phyloP scores from a whole-genome alignment of 1,284 basidiomycete species.

The Tilletia indica region DNA sequence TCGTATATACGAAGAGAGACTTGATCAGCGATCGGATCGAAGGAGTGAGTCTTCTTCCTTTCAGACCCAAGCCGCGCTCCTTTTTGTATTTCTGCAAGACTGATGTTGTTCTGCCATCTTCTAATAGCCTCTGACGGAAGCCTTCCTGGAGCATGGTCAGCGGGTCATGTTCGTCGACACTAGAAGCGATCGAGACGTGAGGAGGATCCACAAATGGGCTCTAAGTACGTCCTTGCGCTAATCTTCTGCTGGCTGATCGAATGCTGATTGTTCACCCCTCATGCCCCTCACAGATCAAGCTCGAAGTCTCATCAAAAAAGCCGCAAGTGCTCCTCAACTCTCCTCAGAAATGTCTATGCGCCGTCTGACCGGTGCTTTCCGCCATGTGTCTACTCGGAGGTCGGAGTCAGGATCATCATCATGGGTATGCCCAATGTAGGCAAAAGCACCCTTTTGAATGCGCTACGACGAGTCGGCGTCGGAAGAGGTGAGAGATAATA shows the following conservation, averaged over 20 bases:
- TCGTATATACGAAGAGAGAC: slow-evolving; percentile 92
- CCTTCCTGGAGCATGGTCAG: slow-evolving; percentile 59
- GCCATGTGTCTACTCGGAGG: slow-evolving; percentile 50
- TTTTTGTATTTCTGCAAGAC: slow-evolving; percentile 60
- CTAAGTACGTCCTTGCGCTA: slow-evolving; percentile 21
- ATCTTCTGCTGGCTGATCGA: neutral
- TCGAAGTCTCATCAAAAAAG: neutral
- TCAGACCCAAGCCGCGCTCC: too few relatives aligned
- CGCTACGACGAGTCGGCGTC: slow-evolving; percentile 82
- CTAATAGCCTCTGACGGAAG: slow-evolving; percentile 57
- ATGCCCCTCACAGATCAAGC: slow-evolving; percentile 10
- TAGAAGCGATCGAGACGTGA: slow-evolving; percentile 58
- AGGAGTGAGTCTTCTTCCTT: slow-evolving; percentile 33
- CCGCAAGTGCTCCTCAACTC: neutral
- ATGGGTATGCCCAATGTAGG: slow-evolving; percentile 96
- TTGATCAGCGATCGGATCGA: slow-evolving; percentile 80
- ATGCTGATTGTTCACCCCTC: neutral
- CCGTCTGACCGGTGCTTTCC: slow-evolving; percentile 50
- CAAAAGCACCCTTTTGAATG: slow-evolving; percentile 90
- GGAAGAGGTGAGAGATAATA: slow-evolving; percentile 64
- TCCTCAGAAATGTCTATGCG: neutral
- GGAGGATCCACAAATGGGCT: slow-evolving; percentile 58
- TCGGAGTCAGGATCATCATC: slow-evolving; percentile 49
- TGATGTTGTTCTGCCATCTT: slow-evolving; percentile 32
- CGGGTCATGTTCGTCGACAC: slow-evolving; percentile 62